Evolutionary conservation across 305 asterid species (phyloP), one percentile per base, ranked within the genome.

Genomic region (Fraxinus paxiana): DNA sequence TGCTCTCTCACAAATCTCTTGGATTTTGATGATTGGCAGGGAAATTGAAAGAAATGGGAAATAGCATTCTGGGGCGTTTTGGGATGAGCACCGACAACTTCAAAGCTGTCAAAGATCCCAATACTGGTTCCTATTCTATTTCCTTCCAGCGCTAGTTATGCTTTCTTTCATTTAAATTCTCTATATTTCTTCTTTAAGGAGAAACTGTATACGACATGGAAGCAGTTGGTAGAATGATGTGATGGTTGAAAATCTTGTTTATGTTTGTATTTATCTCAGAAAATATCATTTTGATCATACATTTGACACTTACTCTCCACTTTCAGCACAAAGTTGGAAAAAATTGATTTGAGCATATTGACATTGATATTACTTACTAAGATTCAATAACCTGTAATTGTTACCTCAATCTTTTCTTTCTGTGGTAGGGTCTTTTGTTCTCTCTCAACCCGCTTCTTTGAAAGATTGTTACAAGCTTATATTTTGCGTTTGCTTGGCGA

Each of bases 51-150:
- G 98, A 95, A 22, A 89, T 93, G 97, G 98, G 98, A 78, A 93
- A 93, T 75, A 90, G 97, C 34, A 84, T 93, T 83, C 88, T 95
- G 85, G 98, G 97, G 18, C 94, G 94, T 73, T 95, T 95, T 79
- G 98, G 98, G 69, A 93, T 95, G 98, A 93, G 95, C 7, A 86
- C 89, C 0, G 98, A 95, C 92, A 95, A 95, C 84, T 95, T 95
- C 71, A 95, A 95, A 88, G 91, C 98, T 30, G 97, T 95, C 17
- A 86, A 95, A 84, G 98, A 95, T 85, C 98, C 98, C 20, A 95
- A 90, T 46, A 91, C 97, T 5, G 98, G 98, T 69, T 95, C 97
- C 69, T 95, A 93, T 81, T 95, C 98, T 1, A 17, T 95, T 77
- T 84, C 91, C 26, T 92, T 93, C 72, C 97, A 93, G 85, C 88